phyloP scores from a whole-genome alignment of 2,329 filamentous ascomycete genomes.

The Pseudocercospora cruenta region DNA sequence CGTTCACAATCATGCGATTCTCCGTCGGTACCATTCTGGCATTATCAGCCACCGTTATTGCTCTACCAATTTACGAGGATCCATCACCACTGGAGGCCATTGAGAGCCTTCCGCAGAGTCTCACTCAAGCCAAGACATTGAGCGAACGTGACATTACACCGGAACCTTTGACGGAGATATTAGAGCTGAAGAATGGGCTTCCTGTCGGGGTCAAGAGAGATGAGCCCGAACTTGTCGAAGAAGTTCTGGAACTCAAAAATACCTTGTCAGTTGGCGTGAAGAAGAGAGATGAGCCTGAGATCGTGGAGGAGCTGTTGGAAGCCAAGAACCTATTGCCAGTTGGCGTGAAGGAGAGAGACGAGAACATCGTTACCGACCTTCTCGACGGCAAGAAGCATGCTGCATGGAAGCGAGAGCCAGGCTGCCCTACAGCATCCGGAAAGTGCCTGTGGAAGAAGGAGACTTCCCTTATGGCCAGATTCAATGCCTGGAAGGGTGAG shows the following conservation, averaged over 20 bases:
- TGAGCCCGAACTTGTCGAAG: no score
- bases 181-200: background rate
- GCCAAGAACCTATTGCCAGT: background rate
- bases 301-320: background rate
- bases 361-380: background rate
- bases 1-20: constrained; percentile 3
- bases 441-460: background rate
- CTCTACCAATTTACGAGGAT: background rate
- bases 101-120: background rate
- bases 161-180: background rate
- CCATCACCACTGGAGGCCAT: background rate
- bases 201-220: no score
- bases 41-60: background rate
- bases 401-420: background rate
- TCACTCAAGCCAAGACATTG: background rate
- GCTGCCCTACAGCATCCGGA: background rate
- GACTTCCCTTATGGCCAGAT: background rate
- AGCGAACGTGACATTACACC: background rate
- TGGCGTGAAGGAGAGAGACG: background rate
- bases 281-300: background rate
- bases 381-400: background rate
- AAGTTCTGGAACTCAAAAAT: no score
- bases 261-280: no score
- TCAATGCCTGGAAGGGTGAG: background rate
- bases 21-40: background rate